Evolutionary conservation across 2,329 filamentous ascomycete species (phyloP), one percentile per base, ranked within the genome.

Genomic region (Ophiosphaerella narmari): DNA sequence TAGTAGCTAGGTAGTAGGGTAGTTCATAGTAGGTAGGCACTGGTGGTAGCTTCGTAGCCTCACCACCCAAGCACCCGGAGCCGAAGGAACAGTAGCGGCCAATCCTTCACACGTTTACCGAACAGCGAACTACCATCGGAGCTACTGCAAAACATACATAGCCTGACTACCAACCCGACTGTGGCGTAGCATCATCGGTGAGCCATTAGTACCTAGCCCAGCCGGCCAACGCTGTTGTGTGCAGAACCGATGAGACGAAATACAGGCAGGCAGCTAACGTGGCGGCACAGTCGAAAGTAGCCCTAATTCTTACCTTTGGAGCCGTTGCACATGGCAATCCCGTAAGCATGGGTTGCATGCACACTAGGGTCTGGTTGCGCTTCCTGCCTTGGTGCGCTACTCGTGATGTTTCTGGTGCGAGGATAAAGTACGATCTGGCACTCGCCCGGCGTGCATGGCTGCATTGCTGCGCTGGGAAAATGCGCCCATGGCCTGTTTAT

Each of bases 101-200:
- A 48, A 48, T 48, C 45, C 45, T 48, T 38, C 45, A 29, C 16
- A 35, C 31, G 18, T 32, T 29, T 43, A 35, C 38, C 39, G 24
- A 43, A 23, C 16, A 23, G 32, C 14, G 37, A 48, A 33, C 39
- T 42, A 42, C 39, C 39, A 42, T 48, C 45, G 37, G 42, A 43
- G 55, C 58, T 65, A 65, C 63, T 55, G 63, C 61, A 59, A 54
- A 53, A 63, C 55, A 57, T 57, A 36, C 24, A 44, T 48, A 41
- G 45, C 46, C 40, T 39, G 21, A 29, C 39, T 53, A 43, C 62
- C 46, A 65, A 47, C 48, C 60, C 56, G 21, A 46, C 55, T 48
- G 40, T 24, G 58, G 61, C 45, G 40, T 63, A 61, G 64, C 46
- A 53, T 37, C 40, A 60, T 60, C 52, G 57, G 57, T 59, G 45